Base-by-base conservation (phyloP, 1,139 yeast species). In the Nakaseomyces uthaithaninus region DNA sequence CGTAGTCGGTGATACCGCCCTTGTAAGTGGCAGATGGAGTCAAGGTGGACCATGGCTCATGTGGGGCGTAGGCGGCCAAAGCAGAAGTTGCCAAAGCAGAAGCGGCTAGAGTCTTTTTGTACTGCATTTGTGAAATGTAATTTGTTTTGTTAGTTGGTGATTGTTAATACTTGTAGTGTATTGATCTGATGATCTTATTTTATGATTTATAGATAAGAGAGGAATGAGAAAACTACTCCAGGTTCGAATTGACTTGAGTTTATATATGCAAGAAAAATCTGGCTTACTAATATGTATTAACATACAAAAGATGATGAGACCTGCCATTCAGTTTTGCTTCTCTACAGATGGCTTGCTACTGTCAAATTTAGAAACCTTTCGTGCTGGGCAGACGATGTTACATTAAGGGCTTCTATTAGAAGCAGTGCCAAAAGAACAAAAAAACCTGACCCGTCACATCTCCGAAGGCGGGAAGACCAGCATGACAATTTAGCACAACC, bases 41-140 rank as follows among this genome's bases (percentile, higher is more conserved):
- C 62, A 80, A 69, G 39, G 86, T 76, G 33, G 85, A 68, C 77
- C 84, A 78, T 52, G 89, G 79, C 49, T 76, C 80, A 45, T 82
- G 61, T 59, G 86, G 80, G 62, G 76, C 71, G 60, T 71, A 67
- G 56, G 84, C 78, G 57, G 89, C 75, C 58, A 75, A 45, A 46
- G 80, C 68, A 43, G 74, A 65, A 41, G 72, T 67, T 41, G 38
- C 26, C 19, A 77, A 58, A 49, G 64, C 57, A 54, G 59, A 63
- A 39, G 66, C 51, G 37, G 72, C 49, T 52, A 67, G 45, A 59
- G 69, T 54, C 51, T 49, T 50, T 42, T 51, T 59, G 60, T 52
- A 57, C 58, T 62, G 65, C 66, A 62, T 62, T 64, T 8, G 30
- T 22, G 24, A 22, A 22, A 54, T 46, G 12, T 17, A 17, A 19